Percentiles rank a stretch among this genome's conserved stretches.
phyloP scores from a whole-genome alignment of 192 early-diverging fungal genomes.

The Coemansia sp. region DNA sequence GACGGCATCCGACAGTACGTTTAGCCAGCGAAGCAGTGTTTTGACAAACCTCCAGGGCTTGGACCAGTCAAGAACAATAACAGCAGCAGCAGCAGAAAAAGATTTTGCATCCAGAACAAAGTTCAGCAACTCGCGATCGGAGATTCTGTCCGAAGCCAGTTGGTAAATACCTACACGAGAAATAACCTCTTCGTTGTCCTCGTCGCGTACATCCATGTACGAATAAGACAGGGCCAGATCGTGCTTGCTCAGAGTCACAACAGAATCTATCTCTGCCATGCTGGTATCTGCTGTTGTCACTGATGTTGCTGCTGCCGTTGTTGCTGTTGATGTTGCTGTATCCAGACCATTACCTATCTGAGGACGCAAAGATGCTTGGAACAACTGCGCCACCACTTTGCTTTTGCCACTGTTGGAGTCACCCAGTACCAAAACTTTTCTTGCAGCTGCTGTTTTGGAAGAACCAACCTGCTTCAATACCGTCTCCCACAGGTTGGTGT shows the following conservation, averaged over 20 bases:
- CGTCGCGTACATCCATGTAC: constrained; percentile 83
- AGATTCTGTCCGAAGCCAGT: constrained; percentile 66
- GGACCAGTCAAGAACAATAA: constrained; percentile 89
- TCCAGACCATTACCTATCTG: constrained; percentile 50
- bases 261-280: constrained; percentile 22
- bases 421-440: constrained; percentile 81
- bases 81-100: constrained; percentile 62
- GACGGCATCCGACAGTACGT: constrained; percentile 63
- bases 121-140: constrained; percentile 68
- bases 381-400: constrained; percentile 62
- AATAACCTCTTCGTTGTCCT: constrained; percentile 70
- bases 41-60: constrained; percentile 85
- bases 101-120: constrained; percentile 71
- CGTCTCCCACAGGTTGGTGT: constrained; percentile 72
- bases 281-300: constrained; percentile 37
- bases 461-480: constrained; percentile 76
- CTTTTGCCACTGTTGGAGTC: constrained; percentile 83
- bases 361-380: constrained; percentile 42
- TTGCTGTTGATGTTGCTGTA: constrained; percentile 37
- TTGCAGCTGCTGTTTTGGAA: constrained; percentile 71
- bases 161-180: constrained; percentile 81
- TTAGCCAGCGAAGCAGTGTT: constrained; percentile 75
- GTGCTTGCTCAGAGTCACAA: constrained; percentile 55
- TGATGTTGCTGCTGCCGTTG: constrained; percentile 39
- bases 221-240: constrained; percentile 84